Base-by-base conservation (phyloP, 202 grass and related monocot species). In the Digitaria exilis region DNA sequence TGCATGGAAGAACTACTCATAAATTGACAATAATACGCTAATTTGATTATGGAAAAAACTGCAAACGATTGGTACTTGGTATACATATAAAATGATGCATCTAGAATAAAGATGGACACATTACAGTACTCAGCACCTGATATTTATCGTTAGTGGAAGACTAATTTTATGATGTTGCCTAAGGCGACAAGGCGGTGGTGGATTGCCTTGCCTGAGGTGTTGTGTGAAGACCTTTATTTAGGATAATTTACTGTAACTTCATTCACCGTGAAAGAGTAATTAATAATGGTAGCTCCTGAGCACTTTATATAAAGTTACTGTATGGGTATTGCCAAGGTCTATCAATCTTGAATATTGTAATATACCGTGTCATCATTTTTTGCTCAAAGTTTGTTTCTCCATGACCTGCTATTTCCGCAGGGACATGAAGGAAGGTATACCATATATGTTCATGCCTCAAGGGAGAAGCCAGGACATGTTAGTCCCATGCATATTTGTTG, bases 401-500 rank as follows among this genome's bases (percentile, higher is more conserved):
- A 42, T 83, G 45, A 80, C 50, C 2, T 65, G 61, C 48, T 82
- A 43, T 89, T 62, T 87, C 45, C 30, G 22, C 71, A 92, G 90
- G 90, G 90, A 15, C 87, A 92, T 21, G 84, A 89, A 16, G 87
- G 87, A 55, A 87, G 65, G 72, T 92, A 84, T 65, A 84, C 65
- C 57, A 92, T 92, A 83, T 92, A 89, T 87, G 65, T 92, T 73
- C 90, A 92, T 15, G 90, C 87, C 72, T 92, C 90, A 68, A 80
- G 90, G 87, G 87, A 92, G 81, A 92, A 84, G 26, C 90, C 90
- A 31, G 80, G 85, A 55, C 90, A 92, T 92, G 76, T 31, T 65
- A 92, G 90, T 69, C 87, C 71, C 54, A 81, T n/a, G n/a, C n/a
- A n/a, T 92, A 51, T 92, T 92, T 89, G 22, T 81, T 87, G 87